Evolutionary conservation across 2,329 filamentous ascomycete species (phyloP), one percentile per base, ranked within the genome.

Genomic region (Neurospora crassa): DNA sequence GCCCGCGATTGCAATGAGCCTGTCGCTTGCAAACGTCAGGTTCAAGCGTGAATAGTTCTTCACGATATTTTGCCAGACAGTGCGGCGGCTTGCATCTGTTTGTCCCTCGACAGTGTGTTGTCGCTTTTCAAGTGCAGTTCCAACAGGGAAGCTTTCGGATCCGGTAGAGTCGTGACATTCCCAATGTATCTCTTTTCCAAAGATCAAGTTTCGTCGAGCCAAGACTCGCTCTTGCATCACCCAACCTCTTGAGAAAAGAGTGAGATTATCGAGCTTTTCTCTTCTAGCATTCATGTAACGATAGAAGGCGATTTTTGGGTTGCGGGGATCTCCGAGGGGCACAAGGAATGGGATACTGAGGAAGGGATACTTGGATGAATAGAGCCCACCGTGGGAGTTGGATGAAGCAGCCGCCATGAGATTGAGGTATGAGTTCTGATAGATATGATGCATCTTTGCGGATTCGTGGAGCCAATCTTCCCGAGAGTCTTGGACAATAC

Each of bases 401-500:
- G 29, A 63, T 63, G 29, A 63, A 34, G 53, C 53, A 11, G 70
- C 69, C 11, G 72, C 72, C 18, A 53, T 29, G 20, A 74, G 40
- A 14, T 71, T 73, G 16, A 73, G 16, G 41, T 43, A 34, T 11
- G 70, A 47, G 29, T 70, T 53, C 18, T 68, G n/a, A 68, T 73
- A 74, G 42, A 73, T 71, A n/a, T 67, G 47, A 34, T 47, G 47
- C 73, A 74, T 73, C n/a, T 34, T 67, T 14, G 69, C 37, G 16
- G 70, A 69, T 67, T 74, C 70, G 12, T 14, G 11, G 14, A 24
- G 29, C 71, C 70, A 71, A 53, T 75, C 74, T 24, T 43, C 59
- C 2, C 67, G 24, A 43, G 67, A 41, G 34, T 73, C 74, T 53
- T 75, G 73, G 45, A 71, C 68, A 34, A 75, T 73, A 70, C 74